phyloP scores from a whole-genome alignment of 345 rosid species.

The Dimocarpus longan region DNA sequence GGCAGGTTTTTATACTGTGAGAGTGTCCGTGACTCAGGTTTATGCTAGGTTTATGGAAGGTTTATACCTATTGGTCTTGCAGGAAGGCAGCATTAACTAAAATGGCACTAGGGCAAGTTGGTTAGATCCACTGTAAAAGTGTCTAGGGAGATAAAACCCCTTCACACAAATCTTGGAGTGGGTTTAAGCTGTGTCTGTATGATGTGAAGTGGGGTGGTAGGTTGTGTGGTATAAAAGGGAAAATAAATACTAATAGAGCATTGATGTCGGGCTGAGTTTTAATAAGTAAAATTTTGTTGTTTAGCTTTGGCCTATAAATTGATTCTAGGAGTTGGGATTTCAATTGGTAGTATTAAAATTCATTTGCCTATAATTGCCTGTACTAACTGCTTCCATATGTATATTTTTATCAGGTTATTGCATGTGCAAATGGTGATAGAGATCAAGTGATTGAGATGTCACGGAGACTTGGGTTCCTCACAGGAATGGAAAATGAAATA shows the following conservation, averaged over 20 bases:
- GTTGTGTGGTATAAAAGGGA: neutral
- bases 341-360: neutral
- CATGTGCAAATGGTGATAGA: conserved; percentile 80
- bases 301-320: neutral
- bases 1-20: neutral
- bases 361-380: conserved; percentile 2
- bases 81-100: neutral
- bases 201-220: neutral
- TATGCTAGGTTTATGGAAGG: neutral
- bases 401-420: conserved; percentile 58
- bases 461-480: conserved; percentile 78
- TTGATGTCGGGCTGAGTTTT: neutral
- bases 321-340: neutral
- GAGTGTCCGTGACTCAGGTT: neutral
- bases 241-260: neutral
- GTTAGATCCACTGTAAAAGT: neutral
- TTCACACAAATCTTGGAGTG: neutral
- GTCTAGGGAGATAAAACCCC: neutral
- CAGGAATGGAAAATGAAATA: conserved; percentile 77
- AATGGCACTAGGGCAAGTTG: neutral
- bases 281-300: neutral
- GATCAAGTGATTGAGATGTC: conserved; percentile 80
- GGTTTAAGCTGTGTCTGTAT: neutral
- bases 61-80: neutral
- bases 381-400: conserved; percentile 19